These are phyloP conservation scores for Albizia julibrissin DNA, from an alignment of 306 rosid genomes.

Conservation along the genomic window DNA sequence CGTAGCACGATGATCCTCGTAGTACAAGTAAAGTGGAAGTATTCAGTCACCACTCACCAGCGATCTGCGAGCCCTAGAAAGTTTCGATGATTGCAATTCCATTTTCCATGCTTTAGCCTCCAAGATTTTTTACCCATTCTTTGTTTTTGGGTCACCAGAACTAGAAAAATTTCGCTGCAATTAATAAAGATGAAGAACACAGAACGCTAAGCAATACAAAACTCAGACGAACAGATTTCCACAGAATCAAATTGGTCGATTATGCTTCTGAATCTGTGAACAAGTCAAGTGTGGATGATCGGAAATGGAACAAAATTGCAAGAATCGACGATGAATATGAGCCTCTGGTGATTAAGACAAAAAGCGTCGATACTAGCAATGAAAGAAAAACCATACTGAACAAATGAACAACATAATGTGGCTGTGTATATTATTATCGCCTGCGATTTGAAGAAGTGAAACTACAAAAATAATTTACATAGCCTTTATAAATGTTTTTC, in stretches of 20 bases:
- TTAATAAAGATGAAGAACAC: neutral
- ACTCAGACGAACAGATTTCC: neutral
- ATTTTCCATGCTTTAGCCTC: neutral
- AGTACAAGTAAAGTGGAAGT: conserved; percentile 22
- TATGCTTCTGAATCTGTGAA: neutral
- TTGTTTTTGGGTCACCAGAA: neutral
- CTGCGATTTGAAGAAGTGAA: neutral
- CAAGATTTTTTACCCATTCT: neutral
- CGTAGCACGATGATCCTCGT: conserved; percentile 7
- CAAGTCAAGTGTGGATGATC: neutral
- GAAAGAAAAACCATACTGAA: neutral
- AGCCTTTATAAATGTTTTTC: too few relatives aligned
- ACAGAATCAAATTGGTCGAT: neutral
- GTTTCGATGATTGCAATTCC: conserved; percentile 27
- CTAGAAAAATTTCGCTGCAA: neutral
- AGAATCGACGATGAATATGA: neutral
- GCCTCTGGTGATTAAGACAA: neutral
- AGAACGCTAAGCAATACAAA: neutral
- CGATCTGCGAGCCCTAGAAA: conserved; percentile 27
- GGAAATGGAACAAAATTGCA: neutral
- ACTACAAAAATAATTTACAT: too few relatives aligned
- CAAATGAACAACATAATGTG: neutral
- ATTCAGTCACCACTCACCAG: conserved; percentile 33
- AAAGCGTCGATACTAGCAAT: neutral
- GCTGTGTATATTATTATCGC: neutral